A percentile compares a stretch with the other conserved stretches of the same genome.
These are phyloP conservation scores for Pyrenochaeta sp. DNA, from an alignment of 2,329 filamentous ascomycete genomes.

Conservation along the genomic window DNA sequence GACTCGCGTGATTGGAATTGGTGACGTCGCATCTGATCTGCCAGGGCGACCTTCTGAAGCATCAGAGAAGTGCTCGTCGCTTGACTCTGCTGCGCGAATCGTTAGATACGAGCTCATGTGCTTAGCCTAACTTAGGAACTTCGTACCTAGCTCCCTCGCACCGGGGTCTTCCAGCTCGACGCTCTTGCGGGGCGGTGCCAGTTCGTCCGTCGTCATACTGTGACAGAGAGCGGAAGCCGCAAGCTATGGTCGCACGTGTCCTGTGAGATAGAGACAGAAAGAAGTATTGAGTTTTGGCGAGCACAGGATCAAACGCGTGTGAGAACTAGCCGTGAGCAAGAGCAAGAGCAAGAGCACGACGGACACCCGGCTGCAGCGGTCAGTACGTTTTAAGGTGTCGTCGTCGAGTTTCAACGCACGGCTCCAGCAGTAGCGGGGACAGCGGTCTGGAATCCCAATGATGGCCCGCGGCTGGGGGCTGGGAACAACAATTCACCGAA, in stretches of 20 bases:
- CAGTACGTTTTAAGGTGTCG: slow-evolving; percentile 22
- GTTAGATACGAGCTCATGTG: slow-evolving; percentile 18
- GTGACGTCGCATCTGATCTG: slow-evolving; percentile 57
- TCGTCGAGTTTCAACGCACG: slow-evolving; percentile 30
- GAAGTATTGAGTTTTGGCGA: background rate
- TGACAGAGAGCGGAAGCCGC: background rate
- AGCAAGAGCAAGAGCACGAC: background rate
- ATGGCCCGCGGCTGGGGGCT: slow-evolving; percentile 12
- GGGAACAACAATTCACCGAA: slow-evolving; percentile 37
- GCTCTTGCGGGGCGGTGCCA: slow-evolving; percentile 64
- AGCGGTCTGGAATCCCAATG: slow-evolving; percentile 20
- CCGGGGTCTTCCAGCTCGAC: slow-evolving; percentile 65
- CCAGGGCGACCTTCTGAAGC: slow-evolving; percentile 64
- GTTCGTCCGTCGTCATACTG: slow-evolving; percentile 52
- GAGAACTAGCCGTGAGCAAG: background rate
- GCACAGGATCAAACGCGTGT: background rate
- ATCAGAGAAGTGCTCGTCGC: slow-evolving; percentile 72
- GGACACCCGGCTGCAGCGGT: slow-evolving; percentile 15
- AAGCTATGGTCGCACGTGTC: background rate
- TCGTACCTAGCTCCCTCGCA: slow-evolving; percentile 63
- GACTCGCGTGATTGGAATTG: slow-evolving; percentile 68
- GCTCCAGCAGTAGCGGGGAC: slow-evolving; percentile 18
- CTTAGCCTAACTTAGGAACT: background rate
- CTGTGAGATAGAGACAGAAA: background rate
- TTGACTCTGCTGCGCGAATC: slow-evolving; percentile 50